Percentiles rank a stretch among this genome's conserved stretches.
Evolutionary conservation across 331 rosid genomes (phyloP).

Genomic region (Rosa hybrid): DNA sequence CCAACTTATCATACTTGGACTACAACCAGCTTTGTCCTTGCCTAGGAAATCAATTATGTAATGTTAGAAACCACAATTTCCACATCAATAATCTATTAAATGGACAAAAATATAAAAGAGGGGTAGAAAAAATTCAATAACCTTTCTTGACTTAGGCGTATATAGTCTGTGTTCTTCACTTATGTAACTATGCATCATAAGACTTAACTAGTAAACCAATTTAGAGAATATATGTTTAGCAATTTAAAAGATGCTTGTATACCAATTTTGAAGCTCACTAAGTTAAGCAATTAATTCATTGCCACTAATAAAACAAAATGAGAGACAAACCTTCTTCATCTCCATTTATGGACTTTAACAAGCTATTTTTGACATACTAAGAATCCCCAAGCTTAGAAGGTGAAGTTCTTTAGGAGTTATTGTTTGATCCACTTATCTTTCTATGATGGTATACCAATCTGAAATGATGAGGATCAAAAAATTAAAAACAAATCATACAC

Average conservation of each 20-base stretch:
- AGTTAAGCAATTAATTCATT: neutral
- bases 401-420: conserved; percentile 89
- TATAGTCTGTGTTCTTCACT: too few species aligned
- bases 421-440: conserved; percentile 84
- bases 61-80: too few species aligned
- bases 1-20: too few species aligned
- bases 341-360: conserved; percentile 48
- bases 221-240: neutral
- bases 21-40: too few species aligned
- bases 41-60: too few species aligned
- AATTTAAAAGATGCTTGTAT: neutral
- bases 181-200: conserved; percentile 7
- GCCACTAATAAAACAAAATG: neutral
- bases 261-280: neutral
- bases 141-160: too few species aligned
- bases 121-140: too few species aligned
- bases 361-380: conserved; percentile 66
- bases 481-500: conserved; percentile 4
- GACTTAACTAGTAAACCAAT: conserved; percentile 23
- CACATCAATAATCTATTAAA: too few species aligned
- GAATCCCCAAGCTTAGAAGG: conserved; percentile 77
- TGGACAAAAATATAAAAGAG: too few species aligned
- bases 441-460: conserved; percentile 71
- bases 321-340: conserved; percentile 67
- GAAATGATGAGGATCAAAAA: conserved; percentile 21